phyloP scores from a whole-genome alignment of 2,329 filamentous ascomycete species.

The Stylonectria norvegica region DNA sequence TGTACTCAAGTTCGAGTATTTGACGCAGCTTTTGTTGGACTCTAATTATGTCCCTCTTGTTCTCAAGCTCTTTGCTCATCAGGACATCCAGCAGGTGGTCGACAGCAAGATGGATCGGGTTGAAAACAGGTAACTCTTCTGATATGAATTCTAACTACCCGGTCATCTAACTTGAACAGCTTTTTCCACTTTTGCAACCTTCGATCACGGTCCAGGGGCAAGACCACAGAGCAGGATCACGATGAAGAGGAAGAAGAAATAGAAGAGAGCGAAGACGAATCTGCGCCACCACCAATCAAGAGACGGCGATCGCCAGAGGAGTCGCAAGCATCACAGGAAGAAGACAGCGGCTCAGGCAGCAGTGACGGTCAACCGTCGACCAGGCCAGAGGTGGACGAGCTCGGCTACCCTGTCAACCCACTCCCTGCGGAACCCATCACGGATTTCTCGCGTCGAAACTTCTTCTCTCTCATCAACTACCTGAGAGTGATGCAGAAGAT shows the following conservation, averaged over 20 bases:
- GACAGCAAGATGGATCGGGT: conserved; percentile 80
- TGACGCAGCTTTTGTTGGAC: conserved; percentile 89
- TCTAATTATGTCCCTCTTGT: conserved; percentile 93
- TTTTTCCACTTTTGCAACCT: conserved; percentile 89
- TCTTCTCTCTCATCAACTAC: conserved; percentile 93
- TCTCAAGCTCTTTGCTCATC: conserved; percentile 88
- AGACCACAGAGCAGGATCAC: conserved; percentile 34
- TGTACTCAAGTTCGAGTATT: conserved; percentile 90
- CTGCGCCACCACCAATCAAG: conserved; percentile 79
- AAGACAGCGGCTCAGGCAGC: conserved; percentile 27
- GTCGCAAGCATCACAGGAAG: conserved; percentile 26
- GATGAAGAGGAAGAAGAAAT: conserved; percentile 32
- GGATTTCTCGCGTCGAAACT: conserved; percentile 87
- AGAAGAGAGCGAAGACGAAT: conserved; percentile 68
- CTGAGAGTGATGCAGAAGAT: conserved; percentile 96
- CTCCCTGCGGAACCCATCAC: conserved; percentile 76
- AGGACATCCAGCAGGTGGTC: conserved; percentile 87
- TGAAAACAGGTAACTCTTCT: conserved; percentile 64
- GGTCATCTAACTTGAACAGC: conserved; percentile 41
- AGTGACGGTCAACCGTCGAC: conserved; percentile 34
- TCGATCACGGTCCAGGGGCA: conserved; percentile 52
- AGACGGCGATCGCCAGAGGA: conserved; percentile 47
- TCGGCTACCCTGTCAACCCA: conserved; percentile 73
- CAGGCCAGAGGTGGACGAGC: conserved; percentile 73
- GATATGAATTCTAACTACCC: no score